phyloP scores from a whole-genome alignment of 352 stramenopile species.

The Pythium brassicae region DNA sequence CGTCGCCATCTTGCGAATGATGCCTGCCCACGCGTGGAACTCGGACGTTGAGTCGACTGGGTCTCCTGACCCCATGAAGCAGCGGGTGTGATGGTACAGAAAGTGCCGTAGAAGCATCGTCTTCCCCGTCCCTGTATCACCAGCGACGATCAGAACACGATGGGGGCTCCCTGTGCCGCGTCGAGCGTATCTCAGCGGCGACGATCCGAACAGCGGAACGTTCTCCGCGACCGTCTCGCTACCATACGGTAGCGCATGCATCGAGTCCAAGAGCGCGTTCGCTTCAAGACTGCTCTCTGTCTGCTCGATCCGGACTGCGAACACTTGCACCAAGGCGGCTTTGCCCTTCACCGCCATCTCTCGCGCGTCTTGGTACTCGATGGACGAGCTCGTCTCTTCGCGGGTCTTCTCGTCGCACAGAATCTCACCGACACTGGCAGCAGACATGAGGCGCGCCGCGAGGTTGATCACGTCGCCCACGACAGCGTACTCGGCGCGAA shows the following conservation, averaged over 20 bases:
- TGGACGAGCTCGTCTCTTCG: slow-evolving; percentile 45
- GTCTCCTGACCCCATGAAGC: slow-evolving; percentile 52
- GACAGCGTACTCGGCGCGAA: slow-evolving; percentile 75
- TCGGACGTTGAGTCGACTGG: slow-evolving; percentile 50
- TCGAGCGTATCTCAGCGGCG: slow-evolving; percentile 8
- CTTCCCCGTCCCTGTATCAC: slow-evolving; percentile 59
- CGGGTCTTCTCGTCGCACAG: slow-evolving; percentile 69
- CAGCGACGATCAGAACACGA: slow-evolving; percentile 50
- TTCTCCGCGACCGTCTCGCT: slow-evolving; percentile 42
- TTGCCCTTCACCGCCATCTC: slow-evolving; percentile 73
- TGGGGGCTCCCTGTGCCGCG: slow-evolving; percentile 10
- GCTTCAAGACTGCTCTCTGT: slow-evolving; percentile 29
- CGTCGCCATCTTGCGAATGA: slow-evolving; percentile 36
- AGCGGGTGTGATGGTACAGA: slow-evolving; percentile 37
- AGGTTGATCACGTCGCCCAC: slow-evolving; percentile 85
- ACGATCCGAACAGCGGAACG: slow-evolving; percentile 42
- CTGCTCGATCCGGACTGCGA: slow-evolving; percentile 32
- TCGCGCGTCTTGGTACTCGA: slow-evolving; percentile 40
- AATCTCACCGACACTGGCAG: slow-evolving; percentile 52
- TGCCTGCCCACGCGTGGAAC: slow-evolving; percentile 55
- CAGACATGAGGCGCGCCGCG: slow-evolving; percentile 70
- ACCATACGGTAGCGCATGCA: slow-evolving; percentile 37
- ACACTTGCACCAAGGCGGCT: slow-evolving; percentile 35
- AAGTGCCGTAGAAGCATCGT: slow-evolving; percentile 65
- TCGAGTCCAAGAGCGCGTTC: slow-evolving; percentile 23